These are phyloP conservation scores for Blastomyces percursus DNA, from an alignment of 2,329 filamentous ascomycete species.

Conservation along the genomic window DNA sequence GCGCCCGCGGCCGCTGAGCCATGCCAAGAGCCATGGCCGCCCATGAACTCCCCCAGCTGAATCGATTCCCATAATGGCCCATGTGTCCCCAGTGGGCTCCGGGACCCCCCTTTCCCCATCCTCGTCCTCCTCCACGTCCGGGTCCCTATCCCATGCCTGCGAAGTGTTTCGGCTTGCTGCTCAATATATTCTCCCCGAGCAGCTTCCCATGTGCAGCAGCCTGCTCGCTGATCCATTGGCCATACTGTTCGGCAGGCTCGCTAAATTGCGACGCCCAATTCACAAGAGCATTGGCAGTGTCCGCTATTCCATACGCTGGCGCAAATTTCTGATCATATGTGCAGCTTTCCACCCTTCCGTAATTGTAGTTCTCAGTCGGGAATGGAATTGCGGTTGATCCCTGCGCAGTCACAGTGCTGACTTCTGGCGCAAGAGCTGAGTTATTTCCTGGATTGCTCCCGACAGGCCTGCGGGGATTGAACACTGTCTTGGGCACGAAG, in stretches of 20 bases:
- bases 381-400: neutral
- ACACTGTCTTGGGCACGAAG: slow-evolving; percentile 1
- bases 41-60: neutral
- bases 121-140: neutral
- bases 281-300: slow-evolving; percentile 6
- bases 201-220: slow-evolving; percentile 26
- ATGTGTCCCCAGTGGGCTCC: neutral
- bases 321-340: slow-evolving; percentile 16
- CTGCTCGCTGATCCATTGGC: slow-evolving; percentile 28
- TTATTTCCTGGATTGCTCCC: neutral
- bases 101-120: neutral
- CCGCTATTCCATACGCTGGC: slow-evolving; percentile 16
- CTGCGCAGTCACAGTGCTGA: neutral
- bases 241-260: slow-evolving; percentile 31
- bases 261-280: slow-evolving; percentile 27
- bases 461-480: slow-evolving; percentile 13
- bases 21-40: no score
- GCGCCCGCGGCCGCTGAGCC: neutral
- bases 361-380: slow-evolving; percentile 1
- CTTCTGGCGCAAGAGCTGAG: slow-evolving; percentile 1
- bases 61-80: neutral
- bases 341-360: slow-evolving; percentile 10
- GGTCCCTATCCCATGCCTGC: slow-evolving; percentile 20
- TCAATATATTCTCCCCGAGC: slow-evolving; percentile 29
- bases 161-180: slow-evolving; percentile 25